Evolutionary conservation across 768 basidiomycete genomes (phyloP).

Genomic region (Scleroderma bovista): DNA sequence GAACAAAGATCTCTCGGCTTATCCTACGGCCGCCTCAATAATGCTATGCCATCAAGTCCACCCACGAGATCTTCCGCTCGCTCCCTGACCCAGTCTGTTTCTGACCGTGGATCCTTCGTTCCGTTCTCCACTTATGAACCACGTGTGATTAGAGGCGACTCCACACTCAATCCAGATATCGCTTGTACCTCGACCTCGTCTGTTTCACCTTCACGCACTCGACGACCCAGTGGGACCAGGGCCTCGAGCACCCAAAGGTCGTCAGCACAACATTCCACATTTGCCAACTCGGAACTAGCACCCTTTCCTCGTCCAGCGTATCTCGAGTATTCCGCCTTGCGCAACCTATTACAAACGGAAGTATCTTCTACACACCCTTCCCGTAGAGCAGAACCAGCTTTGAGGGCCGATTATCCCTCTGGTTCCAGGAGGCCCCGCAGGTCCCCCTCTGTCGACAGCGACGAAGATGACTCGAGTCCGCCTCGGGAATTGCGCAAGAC

Average conservation of each 20-base stretch:
- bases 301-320: conserved; percentile 66
- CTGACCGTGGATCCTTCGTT: conserved; percentile 26
- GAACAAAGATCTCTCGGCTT: conserved; percentile 35
- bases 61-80: conserved; percentile 40
- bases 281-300: conserved; percentile 25
- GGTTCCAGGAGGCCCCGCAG: conserved; percentile 21
- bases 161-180: conserved; percentile 37
- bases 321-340: conserved; percentile 70
- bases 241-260: conserved; percentile 19
- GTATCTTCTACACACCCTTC: conserved; percentile 30
- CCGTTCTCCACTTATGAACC: conserved; percentile 48
- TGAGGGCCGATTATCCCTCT: conserved; percentile 15
- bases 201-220: conserved; percentile 42
- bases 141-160: conserved; percentile 59
- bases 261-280: conserved; percentile 25
- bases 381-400: conserved; percentile 32
- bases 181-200: conserved; percentile 40
- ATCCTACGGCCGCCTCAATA: conserved; percentile 35
- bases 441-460: conserved; percentile 52
- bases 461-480: conserved; percentile 59
- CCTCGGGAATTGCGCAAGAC: conserved; percentile 35
- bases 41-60: conserved; percentile 28
- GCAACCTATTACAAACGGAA: conserved; percentile 60
- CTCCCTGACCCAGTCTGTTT: conserved; percentile 31
- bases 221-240: conserved; percentile 38